Base-by-base conservation (phyloP, 2,329 filamentous ascomycete genomes). In the Zymoseptoria crescenta region DNA sequence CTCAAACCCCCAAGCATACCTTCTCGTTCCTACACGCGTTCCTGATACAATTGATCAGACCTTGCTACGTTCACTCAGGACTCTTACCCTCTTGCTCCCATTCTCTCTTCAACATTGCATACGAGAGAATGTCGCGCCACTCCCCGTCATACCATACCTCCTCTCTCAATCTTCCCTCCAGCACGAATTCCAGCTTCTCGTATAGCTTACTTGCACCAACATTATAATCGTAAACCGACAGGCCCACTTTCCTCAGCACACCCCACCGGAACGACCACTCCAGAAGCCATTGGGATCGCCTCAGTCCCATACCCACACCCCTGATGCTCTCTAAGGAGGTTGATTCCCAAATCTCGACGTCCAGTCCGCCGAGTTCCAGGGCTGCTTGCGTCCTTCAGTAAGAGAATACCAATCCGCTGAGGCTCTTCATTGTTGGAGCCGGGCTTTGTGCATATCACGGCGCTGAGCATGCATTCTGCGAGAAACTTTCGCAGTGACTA, bases 191-290 rank as follows among this genome's bases (percentile, higher is more conserved):
- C 13, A 80, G 56, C 48, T 70, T 71, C 62, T 74, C 67, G 59
- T 80, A 80, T 63, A 80, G 54, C 19, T 71, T 67, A 16, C 70
- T 56, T 0, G 75, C 78, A 0, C 75, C 70, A 24, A 69, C 67
- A 51, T 80, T 81, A 58, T 73, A 80, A 10, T 66, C 71, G 16
- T 74, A 72, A 0, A 74, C 73, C 7, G 66, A 61, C 8, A 80
- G 70, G 8, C 65, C 65, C 16, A 81, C 74, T 6, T 75, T 69
- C 58, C 80, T 78, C 64, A 77, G 63, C 0, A 74, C 75, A 0
- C 72, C 76, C 21, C 69, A 68, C 8, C 67, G 64, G 56, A 81
- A 81, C 0, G 75, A 74, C 73, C 78, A 80, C 27, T 77, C 73
- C 5, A 79, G 62, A 1, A 68, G 72, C 78, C 77, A 81, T 27